Percentiles rank a stretch among this genome's conserved stretches.
These are phyloP conservation scores for Ustilago loliicola DNA, from an alignment of 1,284 basidiomycete species.

Conservation along the genomic window DNA sequence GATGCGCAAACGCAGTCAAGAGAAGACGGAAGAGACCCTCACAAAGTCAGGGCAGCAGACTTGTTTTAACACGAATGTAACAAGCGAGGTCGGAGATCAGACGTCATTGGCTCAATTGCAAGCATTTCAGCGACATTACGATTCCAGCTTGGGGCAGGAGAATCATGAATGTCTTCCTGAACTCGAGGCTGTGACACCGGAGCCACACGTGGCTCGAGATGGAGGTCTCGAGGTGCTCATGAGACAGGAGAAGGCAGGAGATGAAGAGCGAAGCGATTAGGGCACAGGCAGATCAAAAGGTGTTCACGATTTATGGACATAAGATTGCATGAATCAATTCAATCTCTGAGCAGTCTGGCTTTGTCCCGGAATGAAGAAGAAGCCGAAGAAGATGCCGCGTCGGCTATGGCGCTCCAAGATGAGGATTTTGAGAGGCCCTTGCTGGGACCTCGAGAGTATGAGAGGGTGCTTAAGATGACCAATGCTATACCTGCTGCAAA, in stretches of 20 bases:
- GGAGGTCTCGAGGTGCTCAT: no score
- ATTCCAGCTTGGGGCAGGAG: background rate
- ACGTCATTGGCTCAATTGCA: background rate
- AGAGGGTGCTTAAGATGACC: constrained; percentile 87
- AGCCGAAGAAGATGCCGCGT: constrained; percentile 25
- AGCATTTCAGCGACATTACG: background rate
- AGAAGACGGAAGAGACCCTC: constrained; percentile 21
- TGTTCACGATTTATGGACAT: background rate
- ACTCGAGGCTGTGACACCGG: no score
- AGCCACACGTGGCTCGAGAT: no score
- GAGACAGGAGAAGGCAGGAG: no score
- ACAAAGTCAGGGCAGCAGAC: constrained; percentile 47
- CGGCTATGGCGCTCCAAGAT: constrained; percentile 27
- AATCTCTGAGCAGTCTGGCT: constrained; percentile 35
- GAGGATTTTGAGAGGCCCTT: constrained; percentile 18
- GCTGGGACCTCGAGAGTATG: constrained; percentile 74
- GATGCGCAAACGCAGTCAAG: constrained; percentile 20
- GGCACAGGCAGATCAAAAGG: background rate
- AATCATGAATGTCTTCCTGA: no score
- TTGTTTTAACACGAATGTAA: constrained; percentile 36
- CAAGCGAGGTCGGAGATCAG: no score
- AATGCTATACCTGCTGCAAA: constrained; percentile 85
- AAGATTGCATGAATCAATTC: constrained; percentile 4
- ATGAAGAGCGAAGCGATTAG: background rate
- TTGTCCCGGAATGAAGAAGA: constrained; percentile 36